Conservation (phyloP, 2,329 filamentous ascomycete genomes). For the Elsinoe ampelina region DNA sequence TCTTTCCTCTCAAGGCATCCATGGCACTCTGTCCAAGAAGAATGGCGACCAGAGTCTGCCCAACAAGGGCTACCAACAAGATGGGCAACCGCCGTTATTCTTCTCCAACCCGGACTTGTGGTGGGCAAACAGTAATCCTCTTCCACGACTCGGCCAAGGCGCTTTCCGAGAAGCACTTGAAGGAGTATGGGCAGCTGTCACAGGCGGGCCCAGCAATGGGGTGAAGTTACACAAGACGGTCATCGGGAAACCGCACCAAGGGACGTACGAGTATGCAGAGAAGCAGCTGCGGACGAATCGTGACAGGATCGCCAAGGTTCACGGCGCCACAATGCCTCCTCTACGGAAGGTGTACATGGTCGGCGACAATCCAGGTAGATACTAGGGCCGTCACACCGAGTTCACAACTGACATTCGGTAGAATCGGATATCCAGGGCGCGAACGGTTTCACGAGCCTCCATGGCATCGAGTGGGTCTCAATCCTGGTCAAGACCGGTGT, state of each 20-base stretch:
- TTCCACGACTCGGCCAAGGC: conserved; percentile 83
- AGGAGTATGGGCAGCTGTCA: conserved; percentile 68
- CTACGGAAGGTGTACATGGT: conserved; percentile 84
- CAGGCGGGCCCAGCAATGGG: conserved; percentile 40
- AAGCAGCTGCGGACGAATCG: conserved; percentile 57
- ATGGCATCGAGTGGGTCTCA: conserved; percentile 65
- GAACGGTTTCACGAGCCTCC: conserved; percentile 59
- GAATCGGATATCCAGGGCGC: conserved; percentile 86
- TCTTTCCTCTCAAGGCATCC: conserved; percentile 64
- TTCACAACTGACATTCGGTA: conserved; percentile 25
- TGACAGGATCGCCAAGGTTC: conserved; percentile 33
- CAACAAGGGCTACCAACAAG: conserved; percentile 71
- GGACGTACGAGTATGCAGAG: conserved; percentile 80
- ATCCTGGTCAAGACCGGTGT: conserved; percentile 76
- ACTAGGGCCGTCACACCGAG: too few relatives aligned
- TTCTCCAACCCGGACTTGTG: conserved; percentile 86
- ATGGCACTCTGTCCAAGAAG: conserved; percentile 68
- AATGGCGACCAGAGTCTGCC: conserved; percentile 58
- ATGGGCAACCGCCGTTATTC: conserved; percentile 70
- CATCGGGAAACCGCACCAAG: conserved; percentile 72
- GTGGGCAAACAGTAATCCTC: conserved; percentile 77
- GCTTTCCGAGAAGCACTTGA: conserved; percentile 76
- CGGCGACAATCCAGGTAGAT: conserved; percentile 47
- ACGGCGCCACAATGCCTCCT: conserved; percentile 28
- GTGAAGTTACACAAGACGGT: conserved; percentile 52